Base-by-base conservation (phyloP, 331 rosid species). In the Phaseolus coccineus region DNA sequence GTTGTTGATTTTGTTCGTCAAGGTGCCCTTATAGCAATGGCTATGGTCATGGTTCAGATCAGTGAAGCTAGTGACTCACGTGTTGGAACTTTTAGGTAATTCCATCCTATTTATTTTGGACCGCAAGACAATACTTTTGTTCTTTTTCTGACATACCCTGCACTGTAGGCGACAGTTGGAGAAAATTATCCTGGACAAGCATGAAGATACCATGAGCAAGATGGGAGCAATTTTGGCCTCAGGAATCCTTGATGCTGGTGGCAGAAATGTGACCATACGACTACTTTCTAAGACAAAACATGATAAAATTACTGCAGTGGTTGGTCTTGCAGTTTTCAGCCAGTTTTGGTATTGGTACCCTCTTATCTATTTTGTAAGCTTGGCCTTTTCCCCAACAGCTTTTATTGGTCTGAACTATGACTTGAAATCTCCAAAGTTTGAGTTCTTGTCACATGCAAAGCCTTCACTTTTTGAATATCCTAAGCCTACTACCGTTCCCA, bases 291-390 rank as follows among this genome's bases (percentile, higher is more conserved):
- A 95, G 89, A 87, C 99, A 63, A 95, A 95, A 81, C 99, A 95
- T 83, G 97, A 95, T 64, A 95, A 95, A 76, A 78, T 95, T 67
- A 95, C 98, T 82, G 99, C 99, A 39, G 98, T 95, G 57, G 97
- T 95, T 67, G 99, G 99, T 83, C 97, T 95, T 83, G 99, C 99
- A 31, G 99, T 95, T 86, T 95, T 95, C 87, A 95, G 97, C 87
- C 99, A 95, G 83, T 95, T 91, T 89, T 95, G 99, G 99, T 95
- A 95, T 80, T 95, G 99, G 99, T 91, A 95, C 87, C 99, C 99
- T 69, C 99, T 95, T 28, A 93, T 95, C 82, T 95, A 95, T 80
- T 95, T 95, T 81, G 61, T 93, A 72, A 95, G 99, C 79, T 80
- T 95, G 87, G 61, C 99, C 0, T 93, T 95, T 89, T 95, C 98